Evolutionary conservation across 2,329 filamentous ascomycete genomes (phyloP).

Genomic region (Chrysoporthe puriensis): DNA sequence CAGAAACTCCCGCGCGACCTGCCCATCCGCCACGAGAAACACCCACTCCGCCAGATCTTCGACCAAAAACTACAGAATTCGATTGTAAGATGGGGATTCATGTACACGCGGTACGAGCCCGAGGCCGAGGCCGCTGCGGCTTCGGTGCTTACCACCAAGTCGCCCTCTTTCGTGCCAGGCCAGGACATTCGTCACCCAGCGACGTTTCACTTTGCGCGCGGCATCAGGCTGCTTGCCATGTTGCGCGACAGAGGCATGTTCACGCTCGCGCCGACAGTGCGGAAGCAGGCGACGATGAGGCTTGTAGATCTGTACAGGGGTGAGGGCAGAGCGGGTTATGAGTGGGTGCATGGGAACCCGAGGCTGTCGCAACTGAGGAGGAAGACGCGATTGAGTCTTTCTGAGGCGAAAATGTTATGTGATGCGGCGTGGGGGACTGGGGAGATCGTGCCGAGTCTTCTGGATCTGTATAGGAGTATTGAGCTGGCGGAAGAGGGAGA

Average conservation of each 20-base stretch:
- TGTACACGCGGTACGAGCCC: conserved; percentile 38
- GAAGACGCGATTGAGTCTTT: conserved; percentile 37
- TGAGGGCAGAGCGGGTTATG: conserved; percentile 29
- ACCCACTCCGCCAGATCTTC: conserved; percentile 55
- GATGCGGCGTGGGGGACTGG: conserved; percentile 42
- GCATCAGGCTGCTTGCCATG: conserved; percentile 40
- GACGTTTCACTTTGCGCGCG: conserved; percentile 37
- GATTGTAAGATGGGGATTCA: conserved; percentile 52
- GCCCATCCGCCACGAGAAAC: conserved; percentile 43
- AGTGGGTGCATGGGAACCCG: conserved; percentile 29
- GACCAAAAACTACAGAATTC: conserved; percentile 42
- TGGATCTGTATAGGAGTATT: conserved; percentile 35
- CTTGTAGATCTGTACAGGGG: conserved; percentile 42
- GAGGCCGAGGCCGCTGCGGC: conserved; percentile 19
- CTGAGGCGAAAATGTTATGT: conserved; percentile 41
- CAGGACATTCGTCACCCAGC: conserved; percentile 14
- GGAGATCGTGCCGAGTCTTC: conserved; percentile 38
- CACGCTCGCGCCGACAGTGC: conserved; percentile 32
- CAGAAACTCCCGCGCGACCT: conserved; percentile 47
- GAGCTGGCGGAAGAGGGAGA: conserved; percentile 29
- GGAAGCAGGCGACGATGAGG: conserved; percentile 36
- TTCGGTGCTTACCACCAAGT: background rate
- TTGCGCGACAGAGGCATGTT: conserved; percentile 39
- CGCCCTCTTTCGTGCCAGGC: background rate
- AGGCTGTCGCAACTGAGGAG: conserved; percentile 20